Evolutionary conservation across 2,329 filamentous ascomycete genomes (phyloP).

Genomic region (Gaeumannomyces tritici): DNA sequence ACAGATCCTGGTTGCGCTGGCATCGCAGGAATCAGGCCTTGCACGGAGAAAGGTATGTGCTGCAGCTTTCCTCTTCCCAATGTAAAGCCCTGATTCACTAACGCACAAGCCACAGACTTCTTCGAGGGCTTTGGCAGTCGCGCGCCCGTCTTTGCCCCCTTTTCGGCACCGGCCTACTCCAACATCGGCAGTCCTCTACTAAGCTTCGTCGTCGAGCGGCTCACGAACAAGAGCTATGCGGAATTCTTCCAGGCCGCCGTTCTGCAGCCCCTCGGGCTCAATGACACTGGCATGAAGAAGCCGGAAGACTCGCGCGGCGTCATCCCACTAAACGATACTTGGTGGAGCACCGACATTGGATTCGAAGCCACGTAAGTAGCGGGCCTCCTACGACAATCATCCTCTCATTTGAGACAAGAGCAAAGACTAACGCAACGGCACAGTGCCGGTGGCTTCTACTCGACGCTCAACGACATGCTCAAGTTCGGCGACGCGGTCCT

Average conservation of each 20-base stretch:
- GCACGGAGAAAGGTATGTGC: not conserved
- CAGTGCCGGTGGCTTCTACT: conserved; percentile 5
- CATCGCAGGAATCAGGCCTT: not conserved
- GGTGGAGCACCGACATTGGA: conserved; percentile 23
- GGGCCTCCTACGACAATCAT: not conserved
- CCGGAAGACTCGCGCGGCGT: conserved; percentile 23
- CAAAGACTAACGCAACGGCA: not conserved
- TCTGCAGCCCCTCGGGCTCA: conserved; percentile 30
- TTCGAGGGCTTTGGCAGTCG: conserved; percentile 17
- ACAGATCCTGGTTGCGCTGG: not conserved
- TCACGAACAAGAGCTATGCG: conserved; percentile 28
- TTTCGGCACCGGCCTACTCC: conserved; percentile 36
- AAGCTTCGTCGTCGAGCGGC: conserved; percentile 32
- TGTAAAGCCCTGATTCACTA: not conserved
- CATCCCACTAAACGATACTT: conserved; percentile 22
- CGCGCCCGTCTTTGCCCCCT: conserved; percentile 30
- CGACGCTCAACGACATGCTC: conserved; percentile 23
- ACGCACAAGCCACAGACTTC: conserved; percentile 10
- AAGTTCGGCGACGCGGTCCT: conserved; percentile 31
- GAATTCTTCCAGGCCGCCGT: conserved; percentile 29
- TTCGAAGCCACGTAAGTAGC: conserved; percentile 23
- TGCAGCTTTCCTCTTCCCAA: not conserved
- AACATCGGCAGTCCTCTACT: conserved; percentile 36
- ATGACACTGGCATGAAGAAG: conserved; percentile 24
- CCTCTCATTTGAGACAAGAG: no score